phyloP scores from a whole-genome alignment of 2,329 filamentous ascomycete species.

The Biscogniauxia sp. region DNA sequence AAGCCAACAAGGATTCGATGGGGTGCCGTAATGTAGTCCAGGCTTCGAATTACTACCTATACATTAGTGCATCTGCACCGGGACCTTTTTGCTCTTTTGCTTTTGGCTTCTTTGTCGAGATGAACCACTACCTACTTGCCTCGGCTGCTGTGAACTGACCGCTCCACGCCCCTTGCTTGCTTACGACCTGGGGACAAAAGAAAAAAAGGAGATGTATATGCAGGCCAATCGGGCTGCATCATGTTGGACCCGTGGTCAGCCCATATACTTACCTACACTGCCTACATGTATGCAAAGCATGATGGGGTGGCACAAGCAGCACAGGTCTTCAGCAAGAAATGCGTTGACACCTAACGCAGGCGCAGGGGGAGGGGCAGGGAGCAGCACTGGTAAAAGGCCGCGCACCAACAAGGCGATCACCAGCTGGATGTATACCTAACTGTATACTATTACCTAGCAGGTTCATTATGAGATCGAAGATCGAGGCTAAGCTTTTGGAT shows the following conservation, averaged over 20 bases:
- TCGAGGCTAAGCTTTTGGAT: background rate
- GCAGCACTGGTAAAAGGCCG: too few species aligned
- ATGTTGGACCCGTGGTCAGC: background rate
- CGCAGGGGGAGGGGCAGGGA: too few species aligned
- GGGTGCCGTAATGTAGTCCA: too few species aligned
- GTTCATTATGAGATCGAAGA: background rate
- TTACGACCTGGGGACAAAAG: background rate
- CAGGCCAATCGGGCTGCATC: background rate
- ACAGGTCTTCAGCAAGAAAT: background rate
- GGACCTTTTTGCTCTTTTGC: background rate
- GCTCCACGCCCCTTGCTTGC: background rate
- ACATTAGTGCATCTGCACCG: background rate
- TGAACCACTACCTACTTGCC: background rate
- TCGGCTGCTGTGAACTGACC: background rate
- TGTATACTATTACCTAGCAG: background rate
- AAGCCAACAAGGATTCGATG: too few species aligned
- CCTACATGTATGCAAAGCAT: background rate
- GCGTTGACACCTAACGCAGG: background rate
- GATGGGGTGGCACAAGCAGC: background rate
- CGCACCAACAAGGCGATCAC: background rate
- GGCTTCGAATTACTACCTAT: too few species aligned
- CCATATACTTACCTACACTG: too few species aligned
- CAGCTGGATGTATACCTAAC: background rate
- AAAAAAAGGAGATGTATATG: background rate
- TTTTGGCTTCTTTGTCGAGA: background rate